Base-by-base conservation (phyloP, 257 asterid species). In the Thymus mandschuricus region DNA sequence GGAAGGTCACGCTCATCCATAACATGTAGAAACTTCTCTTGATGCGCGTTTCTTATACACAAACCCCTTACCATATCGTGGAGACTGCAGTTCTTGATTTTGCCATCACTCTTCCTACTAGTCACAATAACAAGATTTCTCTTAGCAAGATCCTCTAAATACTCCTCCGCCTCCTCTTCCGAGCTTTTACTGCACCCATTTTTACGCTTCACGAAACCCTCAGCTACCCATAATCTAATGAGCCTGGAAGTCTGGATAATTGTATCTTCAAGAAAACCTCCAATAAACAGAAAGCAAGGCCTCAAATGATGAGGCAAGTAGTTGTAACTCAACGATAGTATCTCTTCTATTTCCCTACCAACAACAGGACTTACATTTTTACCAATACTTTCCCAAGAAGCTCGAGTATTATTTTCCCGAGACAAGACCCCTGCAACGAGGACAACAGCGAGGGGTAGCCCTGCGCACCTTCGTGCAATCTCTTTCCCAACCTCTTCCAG, bases 91-190 rank as follows among this genome's bases (percentile, higher is more conserved):
- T 31, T 35, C 54, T 61, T 71, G 55, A 71, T 71, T 50, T 27
- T 60, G 3, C 69, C 76, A 49, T 50, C 11, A 11, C 11, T 61
- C 46, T 71, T 71, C 63, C 69, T 27, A 8, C 54, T 7, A 0
- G 29, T 71, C 6, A 71, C 40, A 40, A 50, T 4, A 1, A 71
- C 76, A 8, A 71, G 70, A 38, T 59, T 61, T 50, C 70, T 71
- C 56, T 50, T 38, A 0, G 61, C 76, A 40, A 71, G 70, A 71
- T 61, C 70, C 45, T 50, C 76, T 69, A 71, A 11, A 35, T 28
- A 50, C 33, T 35, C 76, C 49, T 61, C 63, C 10, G 63, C 76
- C 34, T 34, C 41, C 11, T 71, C 76, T 38, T 71, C 76, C 62
- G 35, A 10, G 45, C 56, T 49, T 29, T 10, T 55, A 28, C 13